phyloP scores from a whole-genome alignment of 768 basidiomycete genomes.

The Suillus cothurnatus region DNA sequence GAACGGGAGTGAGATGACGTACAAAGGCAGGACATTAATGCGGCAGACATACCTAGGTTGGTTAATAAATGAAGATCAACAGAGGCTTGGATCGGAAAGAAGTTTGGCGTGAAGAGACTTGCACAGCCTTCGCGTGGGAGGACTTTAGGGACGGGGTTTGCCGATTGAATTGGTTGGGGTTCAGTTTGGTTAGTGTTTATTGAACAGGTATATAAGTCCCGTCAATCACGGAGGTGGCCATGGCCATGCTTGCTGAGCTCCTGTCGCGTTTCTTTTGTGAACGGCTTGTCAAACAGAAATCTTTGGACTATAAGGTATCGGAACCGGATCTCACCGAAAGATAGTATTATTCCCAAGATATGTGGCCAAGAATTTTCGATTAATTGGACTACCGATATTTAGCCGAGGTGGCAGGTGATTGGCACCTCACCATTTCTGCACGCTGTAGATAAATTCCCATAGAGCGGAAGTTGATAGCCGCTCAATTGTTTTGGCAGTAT shows the following conservation, averaged over 20 bases:
- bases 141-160: slow-evolving; percentile 15
- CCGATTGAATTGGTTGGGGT: slow-evolving; percentile 34
- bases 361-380: slow-evolving; percentile 8
- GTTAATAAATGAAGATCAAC: slow-evolving; percentile 24
- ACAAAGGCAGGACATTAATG: slow-evolving; percentile 13
- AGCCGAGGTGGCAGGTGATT: slow-evolving; percentile 7
- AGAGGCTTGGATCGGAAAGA: slow-evolving; percentile 11
- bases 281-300: too few relatives aligned
- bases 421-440: background rate
- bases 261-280: background rate
- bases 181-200: slow-evolving; percentile 11
- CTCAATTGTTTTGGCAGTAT: background rate
- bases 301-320: too few relatives aligned
- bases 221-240: slow-evolving; percentile 19
- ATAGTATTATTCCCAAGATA: background rate
- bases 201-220: slow-evolving; percentile 12
- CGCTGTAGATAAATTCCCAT: slow-evolving; percentile 3
- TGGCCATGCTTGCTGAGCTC: too few relatives aligned
- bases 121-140: slow-evolving; percentile 35
- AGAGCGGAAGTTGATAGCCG: slow-evolving; percentile 3
- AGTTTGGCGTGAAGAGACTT: slow-evolving; percentile 25
- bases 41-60: slow-evolving; percentile 44
- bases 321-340: slow-evolving; percentile 10
- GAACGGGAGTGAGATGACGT: background rate
- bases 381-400: slow-evolving; percentile 7